A percentile compares a stretch with the other conserved stretches of the same genome.
These are phyloP conservation scores for Malassezia brasiliensis DNA, from an alignment of 1,284 basidiomycete species.

Conservation along the genomic window DNA sequence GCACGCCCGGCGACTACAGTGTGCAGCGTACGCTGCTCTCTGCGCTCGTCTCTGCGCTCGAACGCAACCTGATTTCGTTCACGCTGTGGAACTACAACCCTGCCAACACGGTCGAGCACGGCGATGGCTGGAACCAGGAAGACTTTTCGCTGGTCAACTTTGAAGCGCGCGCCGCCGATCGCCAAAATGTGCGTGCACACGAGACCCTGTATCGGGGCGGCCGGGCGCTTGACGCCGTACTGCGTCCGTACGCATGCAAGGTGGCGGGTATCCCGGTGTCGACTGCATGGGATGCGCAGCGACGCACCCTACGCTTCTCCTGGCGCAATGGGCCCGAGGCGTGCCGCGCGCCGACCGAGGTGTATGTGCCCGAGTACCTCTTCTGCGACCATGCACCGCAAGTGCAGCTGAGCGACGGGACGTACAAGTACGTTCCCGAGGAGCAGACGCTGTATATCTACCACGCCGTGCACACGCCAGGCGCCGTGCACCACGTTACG, in stretches of 20 bases:
- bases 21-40: conserved; percentile 49
- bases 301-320: conserved; percentile 28
- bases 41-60: conserved; percentile 45
- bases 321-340: conserved; percentile 28
- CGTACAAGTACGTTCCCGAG: conserved; percentile 1
- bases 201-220: conserved; percentile 64
- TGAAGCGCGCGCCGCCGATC: conserved; percentile 49
- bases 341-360: conserved; percentile 23
- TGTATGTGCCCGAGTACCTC: conserved; percentile 30
- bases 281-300: conserved; percentile 28
- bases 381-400: conserved; percentile 5
- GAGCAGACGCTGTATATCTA: conserved; percentile 28
- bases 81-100: conserved; percentile 89
- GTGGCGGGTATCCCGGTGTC: conserved; percentile 41
- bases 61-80: conserved; percentile 39
- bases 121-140: conserved; percentile 91
- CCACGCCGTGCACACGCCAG: conserved; percentile 18
- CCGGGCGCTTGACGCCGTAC: conserved; percentile 63
- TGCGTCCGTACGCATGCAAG: conserved; percentile 47
- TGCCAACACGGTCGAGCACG: conserved; percentile 63
- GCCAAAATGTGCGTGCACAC: conserved; percentile 50
- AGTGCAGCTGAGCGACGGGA: neutral
- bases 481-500: conserved; percentile 22
- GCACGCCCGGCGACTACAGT: conserved; percentile 57
- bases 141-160: conserved; percentile 62